Base-by-base conservation (phyloP, 2,329 filamentous ascomycete genomes). In the Fusarium sp. region DNA sequence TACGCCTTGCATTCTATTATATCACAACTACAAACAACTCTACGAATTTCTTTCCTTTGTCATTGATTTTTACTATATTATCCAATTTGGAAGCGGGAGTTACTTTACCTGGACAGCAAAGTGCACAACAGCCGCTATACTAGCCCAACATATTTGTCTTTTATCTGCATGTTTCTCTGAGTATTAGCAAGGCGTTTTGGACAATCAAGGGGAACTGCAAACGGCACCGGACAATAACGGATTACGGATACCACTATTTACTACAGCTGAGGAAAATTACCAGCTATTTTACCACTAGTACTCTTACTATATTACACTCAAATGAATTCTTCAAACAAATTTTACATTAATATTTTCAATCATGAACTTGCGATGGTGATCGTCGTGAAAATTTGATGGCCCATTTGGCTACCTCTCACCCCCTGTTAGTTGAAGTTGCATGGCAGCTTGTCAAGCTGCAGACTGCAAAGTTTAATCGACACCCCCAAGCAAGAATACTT, bases 171-270 rank as follows among this genome's bases (percentile, higher is more conserved):
- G 46, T 46, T 55, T 53, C 34, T 60, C 43, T 72, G 44, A 22
- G 38, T 62, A 62, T 66, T 52, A 72, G 69, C 69, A 70, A 54
- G 69, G 69, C 69, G 69, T 70, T 71, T 30, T 53, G 65, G 62
- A 55, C 51, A 70, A 58, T n/a, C 34, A n/a, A 38, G 34, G 34
- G 34, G 18, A 38, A 56, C 20, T 30, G 54, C 30, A 66, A 53
- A 54, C 18, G 45, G 54, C 49, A 66, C 53, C 34, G 44, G 61
- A 52, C 59, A 63, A 71, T 50, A 53, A 71, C 34, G 55, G 59
- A 72, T 57, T 60, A 49, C 49, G 55, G 53, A 71, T 71, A 71
- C 59, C 68, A 64, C 43, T 32, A 53, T 59, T 59, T 50, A 58
- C 54, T 38, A 53, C 24, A 56, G 68, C 68, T 69, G 59, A 65